Base-by-base conservation (phyloP, 495 filamentous ascomycete genomes). In the Ascobolus immersus region DNA sequence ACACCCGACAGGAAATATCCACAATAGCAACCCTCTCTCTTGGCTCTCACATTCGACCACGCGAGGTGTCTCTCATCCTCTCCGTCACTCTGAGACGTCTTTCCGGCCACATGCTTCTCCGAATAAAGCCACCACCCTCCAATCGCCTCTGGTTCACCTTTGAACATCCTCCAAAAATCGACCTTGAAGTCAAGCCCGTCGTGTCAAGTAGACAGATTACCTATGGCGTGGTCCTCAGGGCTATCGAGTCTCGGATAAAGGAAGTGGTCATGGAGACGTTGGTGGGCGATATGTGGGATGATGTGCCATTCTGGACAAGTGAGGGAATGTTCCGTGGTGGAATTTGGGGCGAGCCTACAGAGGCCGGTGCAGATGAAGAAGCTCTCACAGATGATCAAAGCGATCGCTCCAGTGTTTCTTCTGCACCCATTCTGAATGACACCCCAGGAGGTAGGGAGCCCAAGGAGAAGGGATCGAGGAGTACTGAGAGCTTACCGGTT, bases 121-220 rank as follows among this genome's bases (percentile, higher is more conserved):
- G 75, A 35, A 73, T 92, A 52, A 96, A 96, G 50, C 82, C 86
- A 15, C 78, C 86, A 21, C 86, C 86, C 1, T 91, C 78, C 53
- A 94, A 94, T 51, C 69, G 86, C 17, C 50, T 92, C 24, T 96
- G 86, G 86, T 67, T 94, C 42, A 71, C 82, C 10, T 96, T 96
- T 43, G 75, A 89, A 47, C 69, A 69, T 6, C 76, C 76, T 65
- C 86, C 86, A 5, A 79, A 78, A 41, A 77, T 96, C 57, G 80
- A 80, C 32, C 70, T 94, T 60, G 66, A 69, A 14, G 80, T 96
- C 31, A 76, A 93, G 48, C 86, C 86, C 4, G 80, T 96, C 40
- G 80, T 96, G 32, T 91, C 81, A 53, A 74, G 78, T 5, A 73
- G 84, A 34, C 82, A 93, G 51, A 89, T 96, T 32, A 92, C 86